phyloP scores from a whole-genome alignment of 768 basidiomycete species.

The Neoboletus magnificus region DNA sequence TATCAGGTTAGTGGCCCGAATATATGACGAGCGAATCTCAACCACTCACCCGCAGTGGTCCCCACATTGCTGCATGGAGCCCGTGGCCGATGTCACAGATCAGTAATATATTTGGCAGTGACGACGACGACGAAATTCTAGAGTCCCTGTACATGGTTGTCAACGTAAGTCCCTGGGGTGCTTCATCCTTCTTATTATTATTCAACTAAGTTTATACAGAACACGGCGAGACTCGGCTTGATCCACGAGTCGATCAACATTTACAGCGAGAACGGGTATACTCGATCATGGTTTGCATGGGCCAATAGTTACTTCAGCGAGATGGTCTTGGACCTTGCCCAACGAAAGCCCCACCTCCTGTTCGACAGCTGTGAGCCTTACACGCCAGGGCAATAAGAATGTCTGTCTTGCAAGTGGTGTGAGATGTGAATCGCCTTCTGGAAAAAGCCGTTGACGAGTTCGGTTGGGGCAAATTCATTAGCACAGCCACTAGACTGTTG shows the following conservation, averaged over 20 bases:
- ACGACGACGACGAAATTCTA: slow-evolving; percentile 67
- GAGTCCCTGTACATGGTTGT: slow-evolving; percentile 59
- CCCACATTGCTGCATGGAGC: slow-evolving; percentile 68
- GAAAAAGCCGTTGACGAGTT: neutral
- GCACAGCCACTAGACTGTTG: slow-evolving; percentile 23
- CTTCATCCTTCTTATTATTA: neutral
- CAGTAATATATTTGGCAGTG: slow-evolving; percentile 68
- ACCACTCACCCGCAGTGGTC: slow-evolving; percentile 46
- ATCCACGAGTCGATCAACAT: slow-evolving; percentile 75
- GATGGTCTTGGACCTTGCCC: slow-evolving; percentile 74
- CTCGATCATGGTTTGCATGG: slow-evolving; percentile 80
- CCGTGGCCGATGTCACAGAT: slow-evolving; percentile 87
- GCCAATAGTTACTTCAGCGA: slow-evolving; percentile 82
- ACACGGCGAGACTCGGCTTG: slow-evolving; percentile 70
- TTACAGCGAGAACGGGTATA: slow-evolving; percentile 54
- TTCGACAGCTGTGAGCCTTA: slow-evolving; percentile 56
- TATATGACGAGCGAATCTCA: neutral
- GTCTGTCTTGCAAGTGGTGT: neutral
- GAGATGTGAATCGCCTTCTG: neutral
- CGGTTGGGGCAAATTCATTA: neutral
- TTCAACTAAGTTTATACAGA: slow-evolving; percentile 37
- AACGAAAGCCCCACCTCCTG: slow-evolving; percentile 67
- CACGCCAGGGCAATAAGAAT: slow-evolving; percentile 42
- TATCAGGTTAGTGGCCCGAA: slow-evolving; percentile 50
- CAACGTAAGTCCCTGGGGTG: slow-evolving; percentile 47